A percentile compares a stretch with the other conserved stretches of the same genome.
Conservation (phyloP, 495 filamentous ascomycete genomes). For the Podospora pseudocomata region DNA sequence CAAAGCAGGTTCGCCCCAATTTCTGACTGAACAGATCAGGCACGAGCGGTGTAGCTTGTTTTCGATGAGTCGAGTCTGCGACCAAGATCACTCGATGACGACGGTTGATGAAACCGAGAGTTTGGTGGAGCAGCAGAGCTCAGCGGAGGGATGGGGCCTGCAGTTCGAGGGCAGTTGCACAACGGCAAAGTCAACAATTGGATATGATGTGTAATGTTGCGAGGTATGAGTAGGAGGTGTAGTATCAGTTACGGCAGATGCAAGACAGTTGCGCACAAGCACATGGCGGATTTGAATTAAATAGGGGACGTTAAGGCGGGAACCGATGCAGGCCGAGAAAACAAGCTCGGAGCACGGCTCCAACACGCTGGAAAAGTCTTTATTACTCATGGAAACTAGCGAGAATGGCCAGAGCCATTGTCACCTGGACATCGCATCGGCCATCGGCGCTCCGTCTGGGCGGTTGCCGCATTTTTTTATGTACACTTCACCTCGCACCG, state of each 20-base stretch:
- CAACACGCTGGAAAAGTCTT: slow-evolving; percentile 11
- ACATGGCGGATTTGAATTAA: slow-evolving; percentile 7
- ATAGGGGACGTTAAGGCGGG: slow-evolving; percentile 11
- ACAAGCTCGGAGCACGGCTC: not conserved
- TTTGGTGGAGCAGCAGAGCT: not conserved
- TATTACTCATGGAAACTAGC: slow-evolving; percentile 12
- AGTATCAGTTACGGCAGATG: not conserved
- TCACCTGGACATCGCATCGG: slow-evolving; percentile 16
- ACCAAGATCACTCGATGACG: not conserved
- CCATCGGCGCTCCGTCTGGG: slow-evolving; percentile 3
- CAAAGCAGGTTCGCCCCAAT: slow-evolving; percentile 4
- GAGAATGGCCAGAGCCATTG: slow-evolving; percentile 5
- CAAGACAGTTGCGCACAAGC: not conserved
- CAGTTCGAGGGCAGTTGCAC: not conserved
- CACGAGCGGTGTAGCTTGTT: not conserved
- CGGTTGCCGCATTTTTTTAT: slow-evolving; percentile 1
- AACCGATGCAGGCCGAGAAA: slow-evolving; percentile 19
- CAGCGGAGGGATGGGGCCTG: not conserved
- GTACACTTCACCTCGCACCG: not conserved
- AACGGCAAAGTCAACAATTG: slow-evolving; percentile 1
- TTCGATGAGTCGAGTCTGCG: not conserved
- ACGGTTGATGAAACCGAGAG: not conserved
- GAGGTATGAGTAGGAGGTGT: not conserved
- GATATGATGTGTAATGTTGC: not conserved
- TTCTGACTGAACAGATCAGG: not conserved